Conservation (phyloP, 1,284 basidiomycete species). For the Leccinum pallidistipes region DNA sequence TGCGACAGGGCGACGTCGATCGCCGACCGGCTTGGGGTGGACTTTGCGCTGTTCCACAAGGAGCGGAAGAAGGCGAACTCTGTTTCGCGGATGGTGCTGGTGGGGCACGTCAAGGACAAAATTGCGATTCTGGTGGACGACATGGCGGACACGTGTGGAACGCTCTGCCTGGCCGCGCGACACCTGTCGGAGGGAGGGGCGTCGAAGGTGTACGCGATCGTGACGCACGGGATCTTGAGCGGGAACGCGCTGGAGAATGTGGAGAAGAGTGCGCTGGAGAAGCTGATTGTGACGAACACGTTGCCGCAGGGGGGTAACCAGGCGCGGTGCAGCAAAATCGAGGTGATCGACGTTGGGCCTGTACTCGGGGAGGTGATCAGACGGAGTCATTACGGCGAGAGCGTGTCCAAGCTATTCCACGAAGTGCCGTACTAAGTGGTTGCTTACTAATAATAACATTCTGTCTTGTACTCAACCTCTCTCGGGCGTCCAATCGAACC, state of each 20-base stretch:
- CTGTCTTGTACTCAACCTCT: slow-evolving; percentile 14
- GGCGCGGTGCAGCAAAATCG: slow-evolving; percentile 80
- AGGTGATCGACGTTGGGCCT: slow-evolving; percentile 94
- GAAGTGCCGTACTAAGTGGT: slow-evolving; percentile 73
- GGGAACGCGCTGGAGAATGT: slow-evolving; percentile 83
- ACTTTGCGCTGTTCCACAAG: slow-evolving; percentile 99
- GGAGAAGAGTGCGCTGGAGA: slow-evolving; percentile 79
- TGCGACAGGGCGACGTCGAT: slow-evolving; percentile 88
- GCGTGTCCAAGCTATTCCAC: slow-evolving; percentile 80
- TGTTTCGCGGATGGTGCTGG: slow-evolving; percentile 98
- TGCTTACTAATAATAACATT: slow-evolving; percentile 26
- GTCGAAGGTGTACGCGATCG: slow-evolving; percentile 84
- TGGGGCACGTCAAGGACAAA: slow-evolving; percentile 93
- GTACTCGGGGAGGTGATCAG: slow-evolving; percentile 97
- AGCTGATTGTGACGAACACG: slow-evolving; percentile 98
- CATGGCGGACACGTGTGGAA: slow-evolving; percentile 99
- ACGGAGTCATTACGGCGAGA: slow-evolving; percentile 85
- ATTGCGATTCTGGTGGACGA: slow-evolving; percentile 98
- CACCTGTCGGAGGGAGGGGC: slow-evolving; percentile 93
- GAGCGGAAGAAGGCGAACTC: slow-evolving; percentile 99
- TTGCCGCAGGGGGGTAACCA: slow-evolving; percentile 88
- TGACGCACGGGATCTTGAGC: slow-evolving; percentile 96
- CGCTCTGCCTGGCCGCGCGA: slow-evolving; percentile 88
- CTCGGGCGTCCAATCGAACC: background rate
- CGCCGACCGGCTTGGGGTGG: slow-evolving; percentile 94